These are phyloP conservation scores for Sindora glabra DNA, from an alignment of 306 rosid genomes.

Conservation along the genomic window DNA sequence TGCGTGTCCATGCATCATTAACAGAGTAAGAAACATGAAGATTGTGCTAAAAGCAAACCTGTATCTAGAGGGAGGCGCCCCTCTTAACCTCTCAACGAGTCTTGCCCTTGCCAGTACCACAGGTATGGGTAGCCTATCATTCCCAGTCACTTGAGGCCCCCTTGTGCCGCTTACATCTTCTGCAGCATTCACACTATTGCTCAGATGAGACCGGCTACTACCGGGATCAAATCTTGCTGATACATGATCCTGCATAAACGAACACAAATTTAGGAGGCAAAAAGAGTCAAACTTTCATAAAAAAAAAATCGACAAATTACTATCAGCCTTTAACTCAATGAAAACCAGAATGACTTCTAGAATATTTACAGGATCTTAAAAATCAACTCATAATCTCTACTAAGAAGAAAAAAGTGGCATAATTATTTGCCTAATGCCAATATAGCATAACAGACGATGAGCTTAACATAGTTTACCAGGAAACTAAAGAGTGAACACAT, in stretches of 20 bases:
- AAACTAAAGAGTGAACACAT: not conserved
- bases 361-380: no score
- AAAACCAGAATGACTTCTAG: not conserved
- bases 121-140: conserved; percentile 63
- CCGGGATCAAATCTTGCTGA: conserved; percentile 33
- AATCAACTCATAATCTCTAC: no score
- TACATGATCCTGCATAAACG: conserved; percentile 38
- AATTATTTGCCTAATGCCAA: no score
- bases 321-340: not conserved
- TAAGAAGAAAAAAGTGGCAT: no score
- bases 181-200: conserved; percentile 24
- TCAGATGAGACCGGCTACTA: conserved; percentile 17
- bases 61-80: conserved; percentile 39
- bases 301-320: not conserved
- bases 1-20: not conserved
- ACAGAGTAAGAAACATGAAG: not conserved
- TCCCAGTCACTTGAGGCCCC: conserved; percentile 24
- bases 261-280: not conserved
- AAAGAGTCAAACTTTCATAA: not conserved
- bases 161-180: conserved; percentile 28
- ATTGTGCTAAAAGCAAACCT: conserved; percentile 36
- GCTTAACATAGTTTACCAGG: not conserved
- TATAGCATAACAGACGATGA: no score
- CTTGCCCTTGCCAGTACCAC: conserved; percentile 81
- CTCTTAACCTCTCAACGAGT: conserved; percentile 84